Conservation (phyloP, 129 eudicot species). For the Artemisia argyi region DNA sequence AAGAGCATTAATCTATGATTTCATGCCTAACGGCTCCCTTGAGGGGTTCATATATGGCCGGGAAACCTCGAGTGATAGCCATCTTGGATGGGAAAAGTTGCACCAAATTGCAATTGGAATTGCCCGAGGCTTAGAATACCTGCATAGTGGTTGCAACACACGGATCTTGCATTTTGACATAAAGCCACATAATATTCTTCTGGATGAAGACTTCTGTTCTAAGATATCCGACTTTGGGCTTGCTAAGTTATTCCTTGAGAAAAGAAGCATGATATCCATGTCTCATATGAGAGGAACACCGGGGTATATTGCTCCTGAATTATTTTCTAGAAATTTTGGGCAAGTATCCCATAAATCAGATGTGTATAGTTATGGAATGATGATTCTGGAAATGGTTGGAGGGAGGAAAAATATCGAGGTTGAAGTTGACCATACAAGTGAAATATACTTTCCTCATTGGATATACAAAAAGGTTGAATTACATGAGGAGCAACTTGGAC, state of each 20-base stretch:
- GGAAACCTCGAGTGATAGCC: too few species aligned
- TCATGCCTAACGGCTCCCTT: too few species aligned
- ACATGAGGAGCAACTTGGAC: constrained; percentile 11
- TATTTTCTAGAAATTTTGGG: constrained; percentile 26
- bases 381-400: constrained; percentile 45
- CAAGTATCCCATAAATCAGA: constrained; percentile 33
- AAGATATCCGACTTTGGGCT: background rate
- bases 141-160: too few species aligned
- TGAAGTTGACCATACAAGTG: constrained; percentile 22
- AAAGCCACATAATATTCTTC: too few species aligned
- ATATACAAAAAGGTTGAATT: constrained; percentile 25
- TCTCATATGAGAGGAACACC: background rate
- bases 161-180: too few species aligned
- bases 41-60: too few species aligned
- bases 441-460: constrained; percentile 42
- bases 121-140: too few species aligned
- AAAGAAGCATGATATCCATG: background rate
- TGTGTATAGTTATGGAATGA: constrained; percentile 48
- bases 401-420: constrained; percentile 33
- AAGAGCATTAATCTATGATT: too few species aligned
- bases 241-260: background rate
- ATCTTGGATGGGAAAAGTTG: too few species aligned
- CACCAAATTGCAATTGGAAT: too few species aligned
- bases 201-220: background rate
- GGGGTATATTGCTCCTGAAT: constrained; percentile 35